phyloP scores from a whole-genome alignment of 306 rosid species.

The Inga leiocalycina region DNA sequence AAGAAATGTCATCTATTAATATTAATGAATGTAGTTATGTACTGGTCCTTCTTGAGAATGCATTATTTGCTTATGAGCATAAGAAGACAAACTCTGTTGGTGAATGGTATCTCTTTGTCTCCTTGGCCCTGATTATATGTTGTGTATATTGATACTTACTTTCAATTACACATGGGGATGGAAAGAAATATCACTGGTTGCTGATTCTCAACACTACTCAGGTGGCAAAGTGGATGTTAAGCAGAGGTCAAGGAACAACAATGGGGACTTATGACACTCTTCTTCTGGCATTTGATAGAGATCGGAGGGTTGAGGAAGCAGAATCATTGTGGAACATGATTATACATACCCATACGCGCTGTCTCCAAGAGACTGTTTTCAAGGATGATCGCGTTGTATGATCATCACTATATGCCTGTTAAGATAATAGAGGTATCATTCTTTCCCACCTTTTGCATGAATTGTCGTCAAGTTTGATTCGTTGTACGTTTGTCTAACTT shows the following conservation, averaged over 20 bases:
- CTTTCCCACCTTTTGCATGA: slow-evolving; percentile 16
- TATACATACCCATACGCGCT: slow-evolving; percentile 65
- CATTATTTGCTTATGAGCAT: background rate
- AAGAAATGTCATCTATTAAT: slow-evolving; percentile 24
- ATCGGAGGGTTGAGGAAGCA: slow-evolving; percentile 86
- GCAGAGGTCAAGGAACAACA: slow-evolving; percentile 96
- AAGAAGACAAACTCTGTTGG: slow-evolving; percentile 14
- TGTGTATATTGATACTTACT: background rate
- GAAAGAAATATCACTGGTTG: slow-evolving; percentile 22
- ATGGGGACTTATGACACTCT: slow-evolving; percentile 93
- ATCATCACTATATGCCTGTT: slow-evolving; percentile 66
- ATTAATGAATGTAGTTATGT: background rate
- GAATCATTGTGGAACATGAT: slow-evolving; percentile 97
- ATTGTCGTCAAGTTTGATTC: slow-evolving; percentile 3
- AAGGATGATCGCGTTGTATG: slow-evolving; percentile 82
- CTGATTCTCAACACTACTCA: slow-evolving; percentile 38
- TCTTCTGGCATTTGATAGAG: slow-evolving; percentile 87
- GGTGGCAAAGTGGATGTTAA: slow-evolving; percentile 97
- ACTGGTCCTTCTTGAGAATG: slow-evolving; percentile 10
- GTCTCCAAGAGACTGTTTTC: slow-evolving; percentile 81
- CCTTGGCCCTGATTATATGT: background rate
- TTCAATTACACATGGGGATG: background rate
- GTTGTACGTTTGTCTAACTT: background rate
- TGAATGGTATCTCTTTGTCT: slow-evolving; percentile 19
- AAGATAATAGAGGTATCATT: slow-evolving; percentile 72